A percentile compares a stretch with the other conserved stretches of the same genome.
These are phyloP conservation scores for Pouteria campechiana DNA, from an alignment of 179 eudicot species.

Conservation along the genomic window DNA sequence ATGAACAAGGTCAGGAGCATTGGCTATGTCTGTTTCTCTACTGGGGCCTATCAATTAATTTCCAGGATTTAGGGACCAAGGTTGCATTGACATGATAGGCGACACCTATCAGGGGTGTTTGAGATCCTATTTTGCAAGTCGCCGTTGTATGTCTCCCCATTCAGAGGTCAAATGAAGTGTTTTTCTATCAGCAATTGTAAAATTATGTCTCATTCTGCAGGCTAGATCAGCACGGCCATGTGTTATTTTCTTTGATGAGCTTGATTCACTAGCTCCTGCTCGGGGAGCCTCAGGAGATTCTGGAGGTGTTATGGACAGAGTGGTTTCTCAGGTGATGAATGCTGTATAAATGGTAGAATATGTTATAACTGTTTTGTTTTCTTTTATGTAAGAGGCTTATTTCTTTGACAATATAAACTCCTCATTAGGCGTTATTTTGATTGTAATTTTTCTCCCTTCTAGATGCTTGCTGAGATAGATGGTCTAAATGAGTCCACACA, in stretches of 20 bases:
- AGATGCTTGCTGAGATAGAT: constrained; percentile 99
- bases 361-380: neutral
- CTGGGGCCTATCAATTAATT: too few relatives aligned
- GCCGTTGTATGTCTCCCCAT: too few relatives aligned
- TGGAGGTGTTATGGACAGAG: constrained; percentile 98
- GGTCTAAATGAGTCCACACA: constrained; percentile 84
- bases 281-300: constrained; percentile 99
- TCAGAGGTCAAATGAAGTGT: too few relatives aligned
- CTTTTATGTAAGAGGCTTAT: too few relatives aligned
- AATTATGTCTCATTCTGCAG: constrained; percentile 24
- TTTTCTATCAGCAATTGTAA: too few relatives aligned
- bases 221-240: constrained; percentile 97
- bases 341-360: neutral
- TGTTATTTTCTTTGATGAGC: constrained; percentile 96
- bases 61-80: too few relatives aligned
- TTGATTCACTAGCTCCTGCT: constrained; percentile 98
- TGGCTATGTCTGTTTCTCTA: too few relatives aligned
- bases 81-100: too few relatives aligned
- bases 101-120: too few relatives aligned
- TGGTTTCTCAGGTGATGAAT: constrained; percentile 85
- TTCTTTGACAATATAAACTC: too few relatives aligned
- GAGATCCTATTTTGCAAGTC: too few relatives aligned
- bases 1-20: too few relatives aligned
- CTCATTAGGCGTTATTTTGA: constrained; percentile 2
- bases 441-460: constrained; percentile 10